phyloP scores from a whole-genome alignment of 2,329 filamentous ascomycete species.

The Ilyonectria sp. region DNA sequence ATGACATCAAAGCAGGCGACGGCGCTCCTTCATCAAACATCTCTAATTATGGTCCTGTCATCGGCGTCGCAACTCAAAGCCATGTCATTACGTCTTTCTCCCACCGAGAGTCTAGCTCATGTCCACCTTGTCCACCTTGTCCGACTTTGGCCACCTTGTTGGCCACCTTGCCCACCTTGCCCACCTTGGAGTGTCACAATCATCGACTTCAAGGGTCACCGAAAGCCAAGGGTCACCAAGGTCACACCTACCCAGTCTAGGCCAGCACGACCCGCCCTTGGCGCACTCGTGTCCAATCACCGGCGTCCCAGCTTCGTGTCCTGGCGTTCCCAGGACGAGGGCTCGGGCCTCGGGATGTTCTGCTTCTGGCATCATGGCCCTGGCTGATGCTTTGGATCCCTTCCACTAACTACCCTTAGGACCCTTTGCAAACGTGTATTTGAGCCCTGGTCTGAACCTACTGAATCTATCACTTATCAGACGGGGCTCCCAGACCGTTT shows the following conservation, averaged over 20 bases:
- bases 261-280: slow-evolving; percentile 28
- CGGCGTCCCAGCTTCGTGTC: slow-evolving; percentile 45
- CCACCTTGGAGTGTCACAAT: slow-evolving; percentile 28
- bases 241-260: slow-evolving; percentile 19
- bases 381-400: slow-evolving; percentile 35
- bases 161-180: neutral
- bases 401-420: slow-evolving; percentile 22
- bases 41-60: slow-evolving; percentile 33
- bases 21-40: slow-evolving; percentile 38
- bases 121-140: slow-evolving; percentile 12
- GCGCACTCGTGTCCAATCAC: slow-evolving; percentile 44
- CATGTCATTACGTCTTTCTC: slow-evolving; percentile 27
- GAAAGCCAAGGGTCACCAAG: neutral
- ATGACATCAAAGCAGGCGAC: slow-evolving; percentile 25
- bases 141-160: slow-evolving; percentile 2
- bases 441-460: slow-evolving; percentile 29
- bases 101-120: slow-evolving; percentile 32
- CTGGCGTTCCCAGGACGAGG: slow-evolving; percentile 49
- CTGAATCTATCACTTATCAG: slow-evolving; percentile 28
- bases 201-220: slow-evolving; percentile 36
- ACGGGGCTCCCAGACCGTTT: slow-evolving; percentile 9
- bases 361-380: slow-evolving; percentile 47
- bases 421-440: slow-evolving; percentile 37
- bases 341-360: slow-evolving; percentile 51
- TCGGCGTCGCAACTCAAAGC: slow-evolving; percentile 17